These are phyloP conservation scores for Phytomonas serpens DNA, from an alignment of 208 protist species.

Conservation along the genomic window DNA sequence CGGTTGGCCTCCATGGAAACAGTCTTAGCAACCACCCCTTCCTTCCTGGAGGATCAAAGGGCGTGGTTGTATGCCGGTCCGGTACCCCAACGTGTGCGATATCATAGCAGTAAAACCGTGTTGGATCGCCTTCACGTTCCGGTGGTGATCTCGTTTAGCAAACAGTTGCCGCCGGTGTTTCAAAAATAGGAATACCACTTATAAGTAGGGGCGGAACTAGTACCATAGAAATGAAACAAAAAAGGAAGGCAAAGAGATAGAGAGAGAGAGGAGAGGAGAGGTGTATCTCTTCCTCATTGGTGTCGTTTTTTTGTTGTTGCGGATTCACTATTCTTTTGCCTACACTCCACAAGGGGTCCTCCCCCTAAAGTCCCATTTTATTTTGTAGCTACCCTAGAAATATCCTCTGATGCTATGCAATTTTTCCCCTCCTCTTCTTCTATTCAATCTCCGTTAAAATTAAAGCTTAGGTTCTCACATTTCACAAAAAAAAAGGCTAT, in stretches of 20 bases:
- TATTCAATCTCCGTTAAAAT: neutral
- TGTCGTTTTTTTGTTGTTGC: too few species aligned
- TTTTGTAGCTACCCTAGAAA: neutral
- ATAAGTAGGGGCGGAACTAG: too few species aligned
- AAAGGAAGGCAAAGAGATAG: too few species aligned
- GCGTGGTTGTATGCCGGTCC: neutral
- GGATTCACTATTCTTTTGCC: too few species aligned
- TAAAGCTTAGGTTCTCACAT: neutral
- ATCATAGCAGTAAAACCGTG: slow-evolving; percentile 36
- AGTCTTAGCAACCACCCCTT: neutral
- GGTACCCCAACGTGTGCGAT: slow-evolving; percentile 29
- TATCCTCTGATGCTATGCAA: neutral
- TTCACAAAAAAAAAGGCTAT: neutral
- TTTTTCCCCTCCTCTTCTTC: neutral
- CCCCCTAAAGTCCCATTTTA: too few species aligned
- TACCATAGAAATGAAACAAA: too few species aligned
- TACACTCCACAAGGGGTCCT: too few species aligned
- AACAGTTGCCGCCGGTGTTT: slow-evolving; percentile 31
- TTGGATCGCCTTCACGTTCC: slow-evolving; percentile 21
- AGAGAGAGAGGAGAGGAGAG: too few species aligned
- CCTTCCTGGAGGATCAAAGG: neutral
- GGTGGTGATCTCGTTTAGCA: slow-evolving; percentile 40
- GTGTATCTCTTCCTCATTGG: too few species aligned
- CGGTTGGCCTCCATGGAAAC: neutral
- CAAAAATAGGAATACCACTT: neutral